Evolutionary conservation across 2,329 filamentous ascomycete species (phyloP).

Genomic region (Teratosphaeria nubilosa): DNA sequence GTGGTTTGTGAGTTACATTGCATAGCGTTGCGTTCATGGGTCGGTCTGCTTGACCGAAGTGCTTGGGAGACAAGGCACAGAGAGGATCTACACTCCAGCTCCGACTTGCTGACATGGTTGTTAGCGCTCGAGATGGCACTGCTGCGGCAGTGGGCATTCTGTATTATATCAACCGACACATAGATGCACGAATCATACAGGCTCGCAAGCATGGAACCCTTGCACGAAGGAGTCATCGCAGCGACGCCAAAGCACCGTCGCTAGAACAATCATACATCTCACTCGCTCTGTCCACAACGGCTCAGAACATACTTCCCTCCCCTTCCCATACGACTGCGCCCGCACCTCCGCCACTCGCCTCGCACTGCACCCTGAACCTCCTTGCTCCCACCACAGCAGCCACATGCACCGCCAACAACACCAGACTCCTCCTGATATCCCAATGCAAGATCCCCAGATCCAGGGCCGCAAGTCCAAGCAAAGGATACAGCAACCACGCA

Average conservation of each 20-base stretch:
- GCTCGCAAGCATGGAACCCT: neutral
- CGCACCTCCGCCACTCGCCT: neutral
- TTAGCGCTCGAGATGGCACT: neutral
- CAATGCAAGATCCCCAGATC: constrained; percentile 41
- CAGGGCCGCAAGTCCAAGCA: constrained; percentile 58
- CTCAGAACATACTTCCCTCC: neutral
- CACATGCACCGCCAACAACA: constrained; percentile 40
- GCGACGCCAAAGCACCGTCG: neutral
- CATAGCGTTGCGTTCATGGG: neutral
- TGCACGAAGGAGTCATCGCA: neutral
- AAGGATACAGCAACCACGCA: constrained; percentile 53
- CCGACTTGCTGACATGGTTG: neutral
- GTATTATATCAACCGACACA: neutral
- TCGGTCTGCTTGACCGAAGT: neutral
- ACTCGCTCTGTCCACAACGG: neutral
- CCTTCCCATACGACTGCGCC: neutral
- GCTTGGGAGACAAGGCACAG: neutral
- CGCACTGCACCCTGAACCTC: neutral
- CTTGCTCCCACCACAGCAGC: constrained; percentile 28
- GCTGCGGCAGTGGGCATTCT: neutral
- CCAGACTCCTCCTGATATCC: constrained; percentile 28
- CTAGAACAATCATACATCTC: neutral
- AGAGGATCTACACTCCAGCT: neutral
- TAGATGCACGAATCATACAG: neutral
- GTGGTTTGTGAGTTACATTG: neutral